A percentile compares a stretch with the other conserved stretches of the same genome.
phyloP scores from a whole-genome alignment of 768 basidiomycete genomes.

The Suillus lakei region DNA sequence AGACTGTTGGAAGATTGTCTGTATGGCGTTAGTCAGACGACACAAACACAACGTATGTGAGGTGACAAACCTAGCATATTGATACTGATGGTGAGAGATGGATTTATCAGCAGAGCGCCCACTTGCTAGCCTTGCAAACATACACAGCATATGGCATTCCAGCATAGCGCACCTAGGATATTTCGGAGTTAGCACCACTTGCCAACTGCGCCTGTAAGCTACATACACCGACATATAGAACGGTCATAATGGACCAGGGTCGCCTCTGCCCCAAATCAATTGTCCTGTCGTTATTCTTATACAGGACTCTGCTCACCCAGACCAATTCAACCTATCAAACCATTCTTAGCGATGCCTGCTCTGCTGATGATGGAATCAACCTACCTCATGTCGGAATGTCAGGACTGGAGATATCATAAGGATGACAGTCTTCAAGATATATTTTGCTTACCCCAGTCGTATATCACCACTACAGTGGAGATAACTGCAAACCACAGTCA shows the following conservation, averaged over 20 bases:
- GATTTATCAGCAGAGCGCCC: background rate
- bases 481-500: too few species aligned
- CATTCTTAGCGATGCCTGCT: too few species aligned
- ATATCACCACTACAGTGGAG: too few species aligned
- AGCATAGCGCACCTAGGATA: background rate
- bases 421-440: too few species aligned
- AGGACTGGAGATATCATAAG: too few species aligned
- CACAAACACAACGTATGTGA: background rate
- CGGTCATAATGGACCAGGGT: background rate
- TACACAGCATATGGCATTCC: background rate
- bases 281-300: too few species aligned
- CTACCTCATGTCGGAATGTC: too few species aligned
- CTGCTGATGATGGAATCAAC: too few species aligned
- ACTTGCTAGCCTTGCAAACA: background rate
- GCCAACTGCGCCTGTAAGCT: background rate
- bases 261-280: background rate
- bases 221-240: background rate
- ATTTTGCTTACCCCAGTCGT: too few species aligned
- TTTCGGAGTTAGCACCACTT: background rate
- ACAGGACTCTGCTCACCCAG: too few species aligned
- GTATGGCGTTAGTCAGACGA: background rate
- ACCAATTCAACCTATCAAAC: too few species aligned
- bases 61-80: background rate
- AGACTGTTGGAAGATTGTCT: background rate
- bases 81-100: background rate